Percentiles rank a stretch among this genome's conserved stretches.
These are phyloP conservation scores for Vitis labrusca DNA, from an alignment of 164 flowering plant species.

Conservation along the genomic window DNA sequence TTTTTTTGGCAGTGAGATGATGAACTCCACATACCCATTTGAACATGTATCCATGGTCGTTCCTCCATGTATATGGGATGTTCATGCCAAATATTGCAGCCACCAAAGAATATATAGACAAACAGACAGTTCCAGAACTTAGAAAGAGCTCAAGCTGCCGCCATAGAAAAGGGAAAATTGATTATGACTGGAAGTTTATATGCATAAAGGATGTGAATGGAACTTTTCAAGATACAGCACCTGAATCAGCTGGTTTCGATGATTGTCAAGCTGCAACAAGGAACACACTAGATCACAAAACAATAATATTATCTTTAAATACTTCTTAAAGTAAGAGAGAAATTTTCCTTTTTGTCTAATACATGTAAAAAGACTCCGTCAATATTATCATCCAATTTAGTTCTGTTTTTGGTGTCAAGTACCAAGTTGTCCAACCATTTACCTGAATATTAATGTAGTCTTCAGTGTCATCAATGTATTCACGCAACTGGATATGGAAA, in stretches of 20 bases:
- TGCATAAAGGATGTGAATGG: not conserved
- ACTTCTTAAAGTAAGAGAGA: not conserved
- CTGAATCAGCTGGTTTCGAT: slow-evolving; percentile 83
- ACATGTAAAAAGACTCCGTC: not conserved
- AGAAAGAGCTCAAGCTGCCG: slow-evolving; percentile 89
- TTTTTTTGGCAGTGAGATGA: not conserved
- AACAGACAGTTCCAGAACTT: slow-evolving; percentile 80
- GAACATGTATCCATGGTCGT: slow-evolving; percentile 64
- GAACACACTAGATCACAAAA: not conserved
- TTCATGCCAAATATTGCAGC: slow-evolving; percentile 95
- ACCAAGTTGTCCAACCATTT: not conserved
- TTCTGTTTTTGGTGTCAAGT: not conserved
- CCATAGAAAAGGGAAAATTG: not conserved
- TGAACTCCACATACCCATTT: slow-evolving; percentile 68
- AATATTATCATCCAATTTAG: not conserved
- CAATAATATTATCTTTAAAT: no score
- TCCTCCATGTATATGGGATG: slow-evolving; percentile 85
- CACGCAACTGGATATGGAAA: slow-evolving; percentile 64
- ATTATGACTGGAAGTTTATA: no score
- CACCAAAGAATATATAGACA: slow-evolving; percentile 79
- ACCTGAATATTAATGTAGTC: slow-evolving; percentile 99
- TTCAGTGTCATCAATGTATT: slow-evolving; percentile 94
- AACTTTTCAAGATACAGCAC: slow-evolving; percentile 19
- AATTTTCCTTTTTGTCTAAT: not conserved
- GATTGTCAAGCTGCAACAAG: slow-evolving; percentile 69